Conservation (phyloP, 2,329 filamentous ascomycete genomes). For the Aureobasidium sp. region DNA sequence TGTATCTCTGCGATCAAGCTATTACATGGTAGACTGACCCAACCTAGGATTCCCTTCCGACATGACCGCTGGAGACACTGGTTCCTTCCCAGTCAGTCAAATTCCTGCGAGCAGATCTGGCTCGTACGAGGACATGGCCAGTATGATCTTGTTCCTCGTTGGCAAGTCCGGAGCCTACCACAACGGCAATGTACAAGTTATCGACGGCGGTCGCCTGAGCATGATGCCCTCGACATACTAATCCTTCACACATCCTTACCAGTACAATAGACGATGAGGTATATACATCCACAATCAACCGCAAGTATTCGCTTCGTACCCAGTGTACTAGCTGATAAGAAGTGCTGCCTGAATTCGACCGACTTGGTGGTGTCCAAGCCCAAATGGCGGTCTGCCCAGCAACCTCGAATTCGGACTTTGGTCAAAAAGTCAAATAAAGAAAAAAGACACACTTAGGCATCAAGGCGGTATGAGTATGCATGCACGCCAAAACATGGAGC, state of each 20-base stretch:
- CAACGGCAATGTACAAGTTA: conserved; percentile 45
- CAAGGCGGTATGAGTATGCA: conserved; percentile 4
- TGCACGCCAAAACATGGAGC: conserved; percentile 6
- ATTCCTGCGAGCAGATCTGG: conserved; percentile 30
- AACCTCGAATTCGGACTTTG: conserved; percentile 2
- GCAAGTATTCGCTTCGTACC: neutral
- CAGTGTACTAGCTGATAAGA: neutral
- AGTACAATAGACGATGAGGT: neutral
- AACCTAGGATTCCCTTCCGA: conserved; percentile 33
- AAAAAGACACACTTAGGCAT: conserved; percentile 4
- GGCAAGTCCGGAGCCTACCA: conserved; percentile 45
- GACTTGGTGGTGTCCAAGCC: neutral
- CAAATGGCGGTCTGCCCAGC: conserved; percentile 7
- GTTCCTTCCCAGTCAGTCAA: conserved; percentile 27
- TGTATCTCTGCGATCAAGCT: neutral
- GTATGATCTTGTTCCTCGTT: conserved; percentile 43
- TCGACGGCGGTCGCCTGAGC: conserved; percentile 34
- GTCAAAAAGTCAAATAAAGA: neutral
- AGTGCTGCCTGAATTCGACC: neutral
- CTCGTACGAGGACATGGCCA: conserved; percentile 40
- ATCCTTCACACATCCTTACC: neutral
- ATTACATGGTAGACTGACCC: neutral
- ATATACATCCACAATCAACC: neutral
- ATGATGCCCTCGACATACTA: conserved; percentile 18
- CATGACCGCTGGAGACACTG: conserved; percentile 32